Evolutionary conservation across 371 early-diverging fungal genomes (phyloP), one percentile per base, ranked within the genome.

Genomic region (Mortierella sp.): DNA sequence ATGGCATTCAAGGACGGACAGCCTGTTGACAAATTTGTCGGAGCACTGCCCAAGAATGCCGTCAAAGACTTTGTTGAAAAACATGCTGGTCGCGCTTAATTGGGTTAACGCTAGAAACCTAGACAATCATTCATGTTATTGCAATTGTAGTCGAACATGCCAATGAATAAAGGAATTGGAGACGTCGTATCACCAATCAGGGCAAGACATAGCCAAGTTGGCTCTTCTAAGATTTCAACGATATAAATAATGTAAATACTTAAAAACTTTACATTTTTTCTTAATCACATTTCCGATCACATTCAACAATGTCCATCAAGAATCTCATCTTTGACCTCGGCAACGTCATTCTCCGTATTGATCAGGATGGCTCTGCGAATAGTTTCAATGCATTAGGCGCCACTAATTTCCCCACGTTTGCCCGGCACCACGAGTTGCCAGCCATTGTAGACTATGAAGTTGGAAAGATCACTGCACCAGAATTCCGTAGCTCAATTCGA

Each of bases 311-410:
- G 79, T 54, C 66, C 42, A 45, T 78, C 47, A 78, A 78, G 64
- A 69, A 72, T 40, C 45, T 78, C 45, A 78, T 78, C 66, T 78
- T 78, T 59, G 79, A 78, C 42, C 70, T 78, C 28, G 79, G 73
- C 58, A 78, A 78, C 32, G 79, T 78, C n/a, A 34, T 78, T 34
- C 61, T 78, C 13, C 62, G 73, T 3, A 61, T 78, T 23, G 70
- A 78, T 55, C 73, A 72, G 63, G 26, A 61, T 15, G 79, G 73
- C 17, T 69, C 73, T 0, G 72, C 79, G 19, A 65, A 54, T 8
- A 66, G 51, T 0, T 72, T 78, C 66, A 65, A 66, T 31, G 54
- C 42, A 10, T 67, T 78, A 3, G 79, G 79, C 0, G 79, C 79
- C n/a, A 66, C 70, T 53, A 31, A 54, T 32, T 73, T 78, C 49